Conservation (phyloP, 1,284 basidiomycete species). For the Cutaneotrichosporon mucoides region DNA sequence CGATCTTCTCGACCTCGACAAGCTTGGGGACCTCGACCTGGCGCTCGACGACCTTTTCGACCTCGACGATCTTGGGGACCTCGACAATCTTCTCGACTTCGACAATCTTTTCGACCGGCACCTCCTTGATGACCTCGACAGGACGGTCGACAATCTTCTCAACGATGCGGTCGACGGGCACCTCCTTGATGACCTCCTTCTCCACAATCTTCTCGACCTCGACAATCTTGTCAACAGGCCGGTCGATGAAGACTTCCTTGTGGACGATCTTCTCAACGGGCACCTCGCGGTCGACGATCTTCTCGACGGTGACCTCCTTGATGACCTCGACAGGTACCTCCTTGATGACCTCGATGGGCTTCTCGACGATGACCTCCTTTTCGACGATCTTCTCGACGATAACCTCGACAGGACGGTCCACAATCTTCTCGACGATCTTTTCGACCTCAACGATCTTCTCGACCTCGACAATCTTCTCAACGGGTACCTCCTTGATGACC, state of each 20-base stretch:
- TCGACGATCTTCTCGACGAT: slow-evolving; percentile 28
- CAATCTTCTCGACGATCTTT: slow-evolving; percentile 34
- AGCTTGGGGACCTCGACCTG: slow-evolving; percentile 44
- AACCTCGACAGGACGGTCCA: slow-evolving; percentile 37
- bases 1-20: slow-evolving; percentile 49
- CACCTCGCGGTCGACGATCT: slow-evolving; percentile 28
- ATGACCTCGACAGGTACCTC: slow-evolving; percentile 39
- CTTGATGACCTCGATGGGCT: slow-evolving; percentile 43
- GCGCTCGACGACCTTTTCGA: slow-evolving; percentile 37
- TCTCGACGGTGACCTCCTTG: slow-evolving; percentile 34
- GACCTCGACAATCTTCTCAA: slow-evolving; percentile 46
- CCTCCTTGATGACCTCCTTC: slow-evolving; percentile 17
- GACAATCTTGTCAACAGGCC: slow-evolving; percentile 35
- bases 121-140: slow-evolving; percentile 41
- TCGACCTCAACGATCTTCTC: slow-evolving; percentile 43
- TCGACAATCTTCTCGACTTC: slow-evolving; percentile 38
- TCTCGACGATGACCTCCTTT: slow-evolving; percentile 28
- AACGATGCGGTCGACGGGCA: slow-evolving; percentile 34
- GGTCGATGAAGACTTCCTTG: slow-evolving; percentile 44
- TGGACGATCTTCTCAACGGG: slow-evolving; percentile 35
- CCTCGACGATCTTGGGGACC: slow-evolving; percentile 36
- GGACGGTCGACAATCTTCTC: slow-evolving; percentile 47
- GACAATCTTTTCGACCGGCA: slow-evolving; percentile 32
- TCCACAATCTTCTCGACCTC: slow-evolving; percentile 32
- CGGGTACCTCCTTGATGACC: slow-evolving; percentile 34